phyloP scores from a whole-genome alignment of 1,284 basidiomycete genomes.

The Cutaneotrichosporon daszewskae region DNA sequence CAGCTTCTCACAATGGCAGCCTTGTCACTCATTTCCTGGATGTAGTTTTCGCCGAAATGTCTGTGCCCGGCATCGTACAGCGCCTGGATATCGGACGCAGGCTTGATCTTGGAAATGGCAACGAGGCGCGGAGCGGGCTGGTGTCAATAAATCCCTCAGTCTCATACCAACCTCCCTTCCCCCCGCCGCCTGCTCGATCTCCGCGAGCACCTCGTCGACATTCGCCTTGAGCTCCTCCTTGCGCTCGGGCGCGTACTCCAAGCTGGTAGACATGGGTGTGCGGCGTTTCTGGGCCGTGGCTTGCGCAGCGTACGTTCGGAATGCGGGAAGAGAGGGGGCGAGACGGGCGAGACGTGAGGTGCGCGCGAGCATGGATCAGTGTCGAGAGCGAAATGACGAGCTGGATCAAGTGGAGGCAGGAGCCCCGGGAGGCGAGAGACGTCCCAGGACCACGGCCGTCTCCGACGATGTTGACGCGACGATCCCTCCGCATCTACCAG shows the following conservation, averaged over 20 bases:
- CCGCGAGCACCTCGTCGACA: conserved; percentile 41
- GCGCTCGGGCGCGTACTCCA: conserved; percentile 40
- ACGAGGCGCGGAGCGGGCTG: conserved; percentile 62
- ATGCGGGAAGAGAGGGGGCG: too few relatives aligned
- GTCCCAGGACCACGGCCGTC: too few relatives aligned
- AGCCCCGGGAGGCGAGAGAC: too few relatives aligned
- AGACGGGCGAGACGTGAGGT: too few relatives aligned
- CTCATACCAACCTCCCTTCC: neutral
- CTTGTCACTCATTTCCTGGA: conserved; percentile 90
- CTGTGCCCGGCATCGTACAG: conserved; percentile 73
- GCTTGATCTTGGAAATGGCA: conserved; percentile 93
- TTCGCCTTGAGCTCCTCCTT: conserved; percentile 46
- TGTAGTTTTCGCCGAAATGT: conserved; percentile 98
- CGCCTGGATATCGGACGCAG: conserved; percentile 75
- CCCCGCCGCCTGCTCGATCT: conserved; percentile 27
- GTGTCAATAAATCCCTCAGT: neutral
- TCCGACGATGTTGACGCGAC: too few relatives aligned
- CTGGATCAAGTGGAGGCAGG: too few relatives aligned
- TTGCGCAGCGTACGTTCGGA: too few relatives aligned
- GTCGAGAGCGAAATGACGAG: too few relatives aligned
- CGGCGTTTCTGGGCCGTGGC: too few relatives aligned
- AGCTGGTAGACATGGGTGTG: conserved; percentile 15
- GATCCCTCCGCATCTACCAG: too few relatives aligned
- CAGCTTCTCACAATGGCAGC: conserved; percentile 59
- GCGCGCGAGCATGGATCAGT: too few relatives aligned